These are phyloP conservation scores for Vaccinium vitisidaea DNA, from an alignment of 148 eudicot genomes.

Conservation along the genomic window DNA sequence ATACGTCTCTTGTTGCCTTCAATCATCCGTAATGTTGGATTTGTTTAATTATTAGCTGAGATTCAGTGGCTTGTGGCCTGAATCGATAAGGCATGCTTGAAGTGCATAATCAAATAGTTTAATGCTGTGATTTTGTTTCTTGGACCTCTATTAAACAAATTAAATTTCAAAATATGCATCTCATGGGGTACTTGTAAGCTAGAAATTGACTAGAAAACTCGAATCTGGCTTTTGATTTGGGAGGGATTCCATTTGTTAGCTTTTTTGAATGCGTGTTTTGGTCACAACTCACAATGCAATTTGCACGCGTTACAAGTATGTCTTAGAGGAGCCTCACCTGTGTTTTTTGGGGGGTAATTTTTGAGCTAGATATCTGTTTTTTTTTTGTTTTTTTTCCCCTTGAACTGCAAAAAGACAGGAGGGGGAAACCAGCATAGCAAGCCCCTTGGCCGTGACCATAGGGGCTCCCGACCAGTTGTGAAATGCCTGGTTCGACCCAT, in stretches of 20 bases:
- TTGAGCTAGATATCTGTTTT: too few relatives aligned
- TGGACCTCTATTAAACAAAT: background rate
- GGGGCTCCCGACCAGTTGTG: too few relatives aligned
- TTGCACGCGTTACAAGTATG: background rate
- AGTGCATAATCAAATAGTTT: background rate
- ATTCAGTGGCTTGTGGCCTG: background rate
- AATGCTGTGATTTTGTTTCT: background rate
- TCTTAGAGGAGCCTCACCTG: background rate
- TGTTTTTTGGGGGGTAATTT: background rate
- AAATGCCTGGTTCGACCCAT: too few relatives aligned
- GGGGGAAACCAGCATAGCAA: too few relatives aligned
- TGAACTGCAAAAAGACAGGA: too few relatives aligned
- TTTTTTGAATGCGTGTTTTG: background rate
- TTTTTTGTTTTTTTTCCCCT: too few relatives aligned
- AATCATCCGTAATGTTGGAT: background rate
- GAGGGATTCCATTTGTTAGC: background rate
- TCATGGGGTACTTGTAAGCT: background rate
- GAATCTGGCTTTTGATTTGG: background rate
- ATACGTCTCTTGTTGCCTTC: background rate
- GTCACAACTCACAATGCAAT: background rate
- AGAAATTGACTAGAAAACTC: background rate
- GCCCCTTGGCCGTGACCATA: too few relatives aligned
- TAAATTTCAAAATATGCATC: background rate
- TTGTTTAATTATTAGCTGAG: background rate
- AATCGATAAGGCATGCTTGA: background rate